phyloP scores from a whole-genome alignment of 2,329 filamentous ascomycete species.

The Diaporthe amygdali region DNA sequence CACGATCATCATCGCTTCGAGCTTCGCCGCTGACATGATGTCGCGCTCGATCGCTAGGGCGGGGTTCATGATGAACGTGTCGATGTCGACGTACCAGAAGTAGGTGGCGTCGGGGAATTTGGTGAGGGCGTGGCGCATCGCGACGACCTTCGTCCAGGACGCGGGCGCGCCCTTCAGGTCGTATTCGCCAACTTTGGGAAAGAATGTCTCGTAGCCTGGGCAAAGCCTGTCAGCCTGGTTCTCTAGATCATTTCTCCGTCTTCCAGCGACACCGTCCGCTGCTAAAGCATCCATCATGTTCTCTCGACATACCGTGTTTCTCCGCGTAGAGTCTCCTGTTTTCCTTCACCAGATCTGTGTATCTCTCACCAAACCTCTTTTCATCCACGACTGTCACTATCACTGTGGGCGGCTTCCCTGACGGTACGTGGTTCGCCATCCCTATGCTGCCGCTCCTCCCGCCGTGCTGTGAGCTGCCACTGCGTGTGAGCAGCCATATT shows the following conservation, averaged over 20 bases:
- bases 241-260: background rate
- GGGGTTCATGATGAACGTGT: slow-evolving; percentile 89
- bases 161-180: slow-evolving; percentile 63
- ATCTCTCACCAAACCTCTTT: slow-evolving; percentile 65
- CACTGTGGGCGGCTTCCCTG: slow-evolving; percentile 69
- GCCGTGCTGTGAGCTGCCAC: slow-evolving; percentile 32
- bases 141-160: slow-evolving; percentile 81
- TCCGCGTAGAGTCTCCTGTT: slow-evolving; percentile 87
- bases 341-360: slow-evolving; percentile 75
- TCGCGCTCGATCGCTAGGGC: slow-evolving; percentile 70
- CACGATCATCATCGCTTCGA: slow-evolving; percentile 83
- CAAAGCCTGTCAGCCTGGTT: slow-evolving; percentile 74
- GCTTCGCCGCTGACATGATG: slow-evolving; percentile 67
- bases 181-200: slow-evolving; percentile 79
- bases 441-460: slow-evolving; percentile 22
- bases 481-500: slow-evolving; percentile 63
- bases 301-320: slow-evolving; percentile 72
- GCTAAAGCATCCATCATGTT: no score
- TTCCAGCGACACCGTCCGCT: background rate
- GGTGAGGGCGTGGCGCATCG: slow-evolving; percentile 87
- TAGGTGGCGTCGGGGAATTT: slow-evolving; percentile 77
- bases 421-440: slow-evolving; percentile 39
- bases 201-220: slow-evolving; percentile 84
- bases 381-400: slow-evolving; percentile 86
- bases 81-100: slow-evolving; percentile 86